These are phyloP conservation scores for Syncephalastrum sp. DNA, from an alignment of 371 early-diverging fungal species.

Conservation along the genomic window DNA sequence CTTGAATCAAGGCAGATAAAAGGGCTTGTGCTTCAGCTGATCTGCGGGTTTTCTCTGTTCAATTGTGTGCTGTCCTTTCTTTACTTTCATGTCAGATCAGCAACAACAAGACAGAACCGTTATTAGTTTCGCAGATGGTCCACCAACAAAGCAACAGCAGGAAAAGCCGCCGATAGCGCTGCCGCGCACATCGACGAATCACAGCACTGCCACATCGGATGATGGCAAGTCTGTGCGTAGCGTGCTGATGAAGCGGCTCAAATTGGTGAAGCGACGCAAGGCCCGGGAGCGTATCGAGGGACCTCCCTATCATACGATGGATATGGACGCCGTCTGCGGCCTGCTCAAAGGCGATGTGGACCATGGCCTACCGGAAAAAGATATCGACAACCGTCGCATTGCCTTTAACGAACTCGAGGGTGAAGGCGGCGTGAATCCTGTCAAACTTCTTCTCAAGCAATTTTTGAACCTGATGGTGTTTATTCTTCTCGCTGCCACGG, in stretches of 20 bases:
- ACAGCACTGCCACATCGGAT: conserved; percentile 29
- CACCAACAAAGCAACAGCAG: neutral
- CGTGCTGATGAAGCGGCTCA: conserved; percentile 35
- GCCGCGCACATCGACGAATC: conserved; percentile 29
- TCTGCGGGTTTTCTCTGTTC: no score
- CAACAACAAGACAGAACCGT: no score
- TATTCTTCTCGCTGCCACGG: conserved; percentile 74
- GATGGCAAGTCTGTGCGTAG: conserved; percentile 37
- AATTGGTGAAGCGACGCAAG: conserved; percentile 28
- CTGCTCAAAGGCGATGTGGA: conserved; percentile 57
- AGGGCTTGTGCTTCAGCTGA: no score
- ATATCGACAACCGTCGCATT: conserved; percentile 47
- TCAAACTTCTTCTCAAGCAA: conserved; percentile 72
- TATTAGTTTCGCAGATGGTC: no score
- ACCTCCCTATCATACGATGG: conserved; percentile 56
- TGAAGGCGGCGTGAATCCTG: conserved; percentile 62
- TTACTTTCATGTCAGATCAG: no score
- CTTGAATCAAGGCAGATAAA: no score
- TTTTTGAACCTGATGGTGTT: conserved; percentile 82
- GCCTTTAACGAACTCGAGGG: conserved; percentile 70
- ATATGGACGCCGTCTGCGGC: conserved; percentile 53
- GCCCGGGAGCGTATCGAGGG: conserved; percentile 26
- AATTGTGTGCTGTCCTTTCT: no score
- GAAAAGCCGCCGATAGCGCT: conserved; percentile 22
- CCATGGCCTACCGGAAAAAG: conserved; percentile 60